Conservation (phyloP, 129 eudicot genomes). For the Escallonia herrerae region DNA sequence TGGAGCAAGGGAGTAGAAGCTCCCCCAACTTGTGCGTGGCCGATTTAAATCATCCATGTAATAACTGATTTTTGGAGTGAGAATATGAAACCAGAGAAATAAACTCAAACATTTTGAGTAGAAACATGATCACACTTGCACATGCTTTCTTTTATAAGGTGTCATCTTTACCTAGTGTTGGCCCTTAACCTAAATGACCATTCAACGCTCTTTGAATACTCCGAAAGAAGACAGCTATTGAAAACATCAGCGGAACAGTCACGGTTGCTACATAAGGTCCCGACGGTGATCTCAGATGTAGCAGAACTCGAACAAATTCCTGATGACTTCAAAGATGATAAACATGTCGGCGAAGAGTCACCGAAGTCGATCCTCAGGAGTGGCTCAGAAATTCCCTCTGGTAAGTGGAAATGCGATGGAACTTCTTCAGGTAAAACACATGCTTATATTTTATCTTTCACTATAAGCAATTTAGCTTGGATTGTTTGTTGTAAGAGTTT, state of each 20-base stretch:
- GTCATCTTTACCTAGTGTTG: not conserved
- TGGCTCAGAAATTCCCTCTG: slow-evolving; percentile 11
- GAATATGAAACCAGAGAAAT: no score
- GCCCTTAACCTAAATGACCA: slow-evolving; percentile 36
- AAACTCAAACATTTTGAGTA: not conserved
- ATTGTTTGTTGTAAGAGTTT: no score
- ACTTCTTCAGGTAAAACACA: slow-evolving; percentile 25
- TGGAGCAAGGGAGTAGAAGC: not conserved
- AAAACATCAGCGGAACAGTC: slow-evolving; percentile 36
- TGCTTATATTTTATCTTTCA: not conserved
- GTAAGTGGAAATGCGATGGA: slow-evolving; percentile 15
- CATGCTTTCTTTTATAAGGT: not conserved
- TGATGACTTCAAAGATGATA: slow-evolving; percentile 10
- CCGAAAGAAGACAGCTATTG: slow-evolving; percentile 38
- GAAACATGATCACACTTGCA: not conserved
- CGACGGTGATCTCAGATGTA: slow-evolving; percentile 45
- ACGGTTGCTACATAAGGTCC: slow-evolving; percentile 44
- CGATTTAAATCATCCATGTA: not conserved
- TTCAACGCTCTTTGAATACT: slow-evolving; percentile 36
- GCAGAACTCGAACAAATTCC: slow-evolving; percentile 21
- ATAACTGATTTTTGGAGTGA: not conserved
- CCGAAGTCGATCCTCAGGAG: slow-evolving; percentile 23
- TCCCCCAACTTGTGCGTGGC: not conserved
- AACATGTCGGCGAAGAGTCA: slow-evolving; percentile 24
- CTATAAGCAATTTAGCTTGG: no score